These are phyloP conservation scores for Rhizophagus sp. DNA, from an alignment of 192 early-diverging fungal genomes.

Conservation along the genomic window DNA sequence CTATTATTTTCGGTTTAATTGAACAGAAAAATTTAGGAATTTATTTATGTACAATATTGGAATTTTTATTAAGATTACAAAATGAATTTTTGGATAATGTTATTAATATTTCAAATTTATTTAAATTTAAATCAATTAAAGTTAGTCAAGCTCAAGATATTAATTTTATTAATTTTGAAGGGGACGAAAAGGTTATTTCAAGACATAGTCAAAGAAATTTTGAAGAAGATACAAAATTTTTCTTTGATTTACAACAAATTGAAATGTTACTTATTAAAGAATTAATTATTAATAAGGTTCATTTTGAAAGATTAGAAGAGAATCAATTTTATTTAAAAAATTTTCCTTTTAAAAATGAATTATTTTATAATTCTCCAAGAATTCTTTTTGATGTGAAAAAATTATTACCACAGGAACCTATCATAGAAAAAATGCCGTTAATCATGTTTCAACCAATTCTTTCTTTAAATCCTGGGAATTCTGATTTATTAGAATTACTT, in stretches of 20 bases:
- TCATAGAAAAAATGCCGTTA: not conserved
- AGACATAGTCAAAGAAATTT: slow-evolving; percentile 8
- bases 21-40: too few relatives aligned
- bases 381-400: slow-evolving; percentile 16
- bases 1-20: too few relatives aligned
- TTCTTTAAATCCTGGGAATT: not conserved
- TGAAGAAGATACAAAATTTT: not conserved
- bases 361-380: slow-evolving; percentile 2
- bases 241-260: slow-evolving; percentile 26
- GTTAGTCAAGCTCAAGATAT: too few relatives aligned
- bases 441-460: not conserved
- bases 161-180: slow-evolving; percentile 25
- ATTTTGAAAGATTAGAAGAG: not conserved
- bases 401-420: slow-evolving; percentile 22
- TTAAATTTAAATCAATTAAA: too few relatives aligned
- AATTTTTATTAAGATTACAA: too few relatives aligned
- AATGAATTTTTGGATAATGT: too few relatives aligned
- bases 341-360: slow-evolving; percentile 23
- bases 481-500: slow-evolving; percentile 7
- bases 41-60: too few relatives aligned
- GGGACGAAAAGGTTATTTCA: not conserved
- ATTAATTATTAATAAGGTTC: slow-evolving; percentile 8
- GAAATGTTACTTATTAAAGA: slow-evolving; percentile 2
- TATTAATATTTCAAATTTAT: too few relatives aligned
- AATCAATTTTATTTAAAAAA: not conserved